Conservation (phyloP, 1,139 yeast genomes). For the Geotrichum histeridarum region DNA sequence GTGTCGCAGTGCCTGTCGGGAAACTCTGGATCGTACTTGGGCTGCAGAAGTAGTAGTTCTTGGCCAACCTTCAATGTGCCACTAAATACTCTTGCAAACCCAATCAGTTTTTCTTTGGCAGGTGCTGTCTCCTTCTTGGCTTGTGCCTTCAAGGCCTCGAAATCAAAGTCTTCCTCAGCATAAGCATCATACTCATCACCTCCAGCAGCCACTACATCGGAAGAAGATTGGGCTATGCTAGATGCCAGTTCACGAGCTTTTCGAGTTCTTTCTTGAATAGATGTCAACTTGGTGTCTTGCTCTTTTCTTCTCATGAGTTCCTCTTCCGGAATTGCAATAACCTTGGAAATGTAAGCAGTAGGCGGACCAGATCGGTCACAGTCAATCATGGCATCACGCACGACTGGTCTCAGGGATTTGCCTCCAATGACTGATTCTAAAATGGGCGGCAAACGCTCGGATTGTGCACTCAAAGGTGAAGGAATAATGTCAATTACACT, state of each 20-base stretch:
- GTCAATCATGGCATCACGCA: conserved; percentile 52
- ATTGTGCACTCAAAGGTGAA: conserved; percentile 74
- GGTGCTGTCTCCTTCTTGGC: conserved; percentile 33
- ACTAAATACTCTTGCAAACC: conserved; percentile 82
- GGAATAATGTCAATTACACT: conserved; percentile 84
- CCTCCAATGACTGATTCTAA: conserved; percentile 54
- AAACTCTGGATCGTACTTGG: conserved; percentile 71
- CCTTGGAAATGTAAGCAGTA: conserved; percentile 84
- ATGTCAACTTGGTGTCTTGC: conserved; percentile 48
- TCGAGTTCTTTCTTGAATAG: conserved; percentile 53
- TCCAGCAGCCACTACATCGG: conserved; percentile 32
- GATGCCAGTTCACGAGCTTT: conserved; percentile 52
- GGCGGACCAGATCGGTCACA: conserved; percentile 65
- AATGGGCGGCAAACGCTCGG: conserved; percentile 61
- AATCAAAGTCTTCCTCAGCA: conserved; percentile 23
- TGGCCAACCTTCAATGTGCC: conserved; percentile 78
- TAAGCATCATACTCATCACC: conserved; percentile 22
- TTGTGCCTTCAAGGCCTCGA: conserved; percentile 35
- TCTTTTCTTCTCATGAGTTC: conserved; percentile 39
- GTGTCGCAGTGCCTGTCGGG: conserved; percentile 56
- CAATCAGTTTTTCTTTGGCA: conserved; percentile 51
- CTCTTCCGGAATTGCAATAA: conserved; percentile 73
- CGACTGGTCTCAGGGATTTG: conserved; percentile 37
- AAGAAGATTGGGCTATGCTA: conserved; percentile 58
- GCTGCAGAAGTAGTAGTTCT: conserved; percentile 69